A percentile compares a stretch with the other conserved stretches of the same genome.
These are phyloP conservation scores for thale cress (Arabidopsis thaliana) DNA, from an alignment of 345 rosid species.

Conservation along the genomic window DNA sequence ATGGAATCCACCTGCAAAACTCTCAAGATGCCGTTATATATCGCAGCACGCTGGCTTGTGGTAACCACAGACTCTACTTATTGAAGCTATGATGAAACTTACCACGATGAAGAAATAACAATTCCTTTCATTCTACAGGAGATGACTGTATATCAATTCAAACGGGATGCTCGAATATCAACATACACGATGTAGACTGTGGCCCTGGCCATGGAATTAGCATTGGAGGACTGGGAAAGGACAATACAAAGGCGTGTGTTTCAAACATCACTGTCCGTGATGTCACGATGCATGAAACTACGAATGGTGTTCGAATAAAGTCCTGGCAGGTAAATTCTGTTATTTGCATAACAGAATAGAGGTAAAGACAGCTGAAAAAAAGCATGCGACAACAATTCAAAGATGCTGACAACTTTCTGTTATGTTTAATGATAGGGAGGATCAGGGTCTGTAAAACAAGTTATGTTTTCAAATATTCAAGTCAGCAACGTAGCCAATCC, in stretches of 20 bases:
- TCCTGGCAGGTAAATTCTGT: conserved; percentile 79
- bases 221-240: conserved; percentile 90
- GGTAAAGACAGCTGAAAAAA: conserved; percentile 5
- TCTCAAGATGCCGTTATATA: conserved; percentile 66
- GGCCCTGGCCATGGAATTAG: conserved; percentile 98
- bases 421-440: conserved; percentile 67
- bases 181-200: conserved; percentile 70
- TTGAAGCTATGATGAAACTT: neutral
- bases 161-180: conserved; percentile 81
- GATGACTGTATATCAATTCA: conserved; percentile 92
- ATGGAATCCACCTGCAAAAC: conserved; percentile 90
- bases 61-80: conserved; percentile 48
- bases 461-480: conserved; percentile 87
- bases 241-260: conserved; percentile 74
- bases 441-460: conserved; percentile 77
- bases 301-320: conserved; percentile 83
- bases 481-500: conserved; percentile 73
- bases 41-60: conserved; percentile 67
- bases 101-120: neutral
- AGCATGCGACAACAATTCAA: conserved; percentile 24
- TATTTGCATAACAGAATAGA: conserved; percentile 10
- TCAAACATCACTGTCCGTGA: conserved; percentile 80
- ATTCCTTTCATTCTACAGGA: conserved; percentile 55
- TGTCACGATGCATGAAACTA: conserved; percentile 59
- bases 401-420: conserved; percentile 18